Conservation (phyloP, 2,329 filamentous ascomycete genomes). For the Claviceps arundinis region DNA sequence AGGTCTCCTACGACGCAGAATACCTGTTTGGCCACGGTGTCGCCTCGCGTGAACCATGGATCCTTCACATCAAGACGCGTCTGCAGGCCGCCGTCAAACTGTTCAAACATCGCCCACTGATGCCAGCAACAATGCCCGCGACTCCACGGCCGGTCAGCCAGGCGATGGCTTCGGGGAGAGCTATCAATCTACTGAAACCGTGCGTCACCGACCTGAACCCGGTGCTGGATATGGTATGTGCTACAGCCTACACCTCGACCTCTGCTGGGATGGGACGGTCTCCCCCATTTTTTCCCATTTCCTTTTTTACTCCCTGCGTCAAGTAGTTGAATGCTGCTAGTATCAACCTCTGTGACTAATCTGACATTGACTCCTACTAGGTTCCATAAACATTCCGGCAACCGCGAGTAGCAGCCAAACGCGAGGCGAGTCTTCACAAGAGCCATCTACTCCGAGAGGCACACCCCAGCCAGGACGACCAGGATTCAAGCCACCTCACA, state of each 20-base stretch:
- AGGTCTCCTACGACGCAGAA: neutral
- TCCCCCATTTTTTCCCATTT: neutral
- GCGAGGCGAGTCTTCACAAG: constrained; percentile 24
- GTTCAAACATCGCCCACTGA: constrained; percentile 35
- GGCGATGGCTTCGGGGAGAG: constrained; percentile 38
- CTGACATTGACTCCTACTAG: constrained; percentile 1
- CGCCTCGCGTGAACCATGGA: constrained; percentile 27
- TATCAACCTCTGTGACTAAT: neutral
- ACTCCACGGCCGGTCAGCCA: constrained; percentile 20
- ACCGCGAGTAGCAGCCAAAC: constrained; percentile 16
- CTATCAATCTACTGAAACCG: constrained; percentile 46
- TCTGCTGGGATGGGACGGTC: neutral
- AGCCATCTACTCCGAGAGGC: constrained; percentile 20
- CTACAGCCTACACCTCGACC: neutral
- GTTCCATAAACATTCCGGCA: constrained; percentile 8
- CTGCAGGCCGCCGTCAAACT: constrained; percentile 23
- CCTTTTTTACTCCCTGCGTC: neutral
- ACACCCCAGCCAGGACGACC: constrained; percentile 23
- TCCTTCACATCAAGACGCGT: constrained; percentile 21
- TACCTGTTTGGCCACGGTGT: constrained; percentile 5
- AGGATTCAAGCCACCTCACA: constrained; percentile 29
- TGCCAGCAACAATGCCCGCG: constrained; percentile 27
- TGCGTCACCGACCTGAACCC: constrained; percentile 41
- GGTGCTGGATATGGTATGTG: constrained; percentile 37
- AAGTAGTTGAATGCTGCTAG: neutral